Conservation (phyloP, 139 green algal genomes). For the Chlorella vulgaris region DNA sequence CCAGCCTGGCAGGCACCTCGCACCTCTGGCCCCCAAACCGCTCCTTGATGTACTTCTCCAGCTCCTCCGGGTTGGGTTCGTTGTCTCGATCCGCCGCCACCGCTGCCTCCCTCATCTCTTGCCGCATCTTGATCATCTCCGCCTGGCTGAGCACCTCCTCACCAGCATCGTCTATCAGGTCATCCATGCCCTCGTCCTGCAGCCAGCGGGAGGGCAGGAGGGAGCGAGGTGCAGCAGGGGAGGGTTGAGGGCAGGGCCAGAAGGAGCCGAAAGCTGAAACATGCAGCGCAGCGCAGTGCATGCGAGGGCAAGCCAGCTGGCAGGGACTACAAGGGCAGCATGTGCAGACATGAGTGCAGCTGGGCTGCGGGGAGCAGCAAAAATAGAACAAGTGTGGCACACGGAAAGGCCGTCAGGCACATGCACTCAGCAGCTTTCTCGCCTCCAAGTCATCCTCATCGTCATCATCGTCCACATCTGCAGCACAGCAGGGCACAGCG, state of each 20-base stretch:
- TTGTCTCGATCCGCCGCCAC: constrained; percentile 46
- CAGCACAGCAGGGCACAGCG: not conserved
- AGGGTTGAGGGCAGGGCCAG: not conserved
- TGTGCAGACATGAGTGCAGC: not conserved
- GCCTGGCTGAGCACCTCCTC: constrained; percentile 45
- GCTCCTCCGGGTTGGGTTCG: constrained; percentile 82
- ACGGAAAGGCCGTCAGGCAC: not conserved
- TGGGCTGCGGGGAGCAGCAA: no score
- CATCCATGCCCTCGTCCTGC: constrained; percentile 73
- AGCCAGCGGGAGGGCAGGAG: not conserved
- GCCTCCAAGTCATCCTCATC: constrained; percentile 82
- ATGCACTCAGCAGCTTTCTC: no score
- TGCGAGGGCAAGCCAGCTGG: not conserved
- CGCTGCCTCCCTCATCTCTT: constrained; percentile 41
- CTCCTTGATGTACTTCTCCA: constrained; percentile 83
- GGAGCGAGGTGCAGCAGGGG: not conserved
- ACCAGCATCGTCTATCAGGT: constrained; percentile 76
- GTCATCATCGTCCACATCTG: constrained; percentile 75
- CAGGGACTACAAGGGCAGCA: not conserved
- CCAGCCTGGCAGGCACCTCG: no score
- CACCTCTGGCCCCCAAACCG: constrained; percentile 57
- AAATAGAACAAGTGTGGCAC: no score
- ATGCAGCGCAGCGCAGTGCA: not conserved
- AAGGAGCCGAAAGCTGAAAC: not conserved
- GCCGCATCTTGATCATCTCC: constrained; percentile 46